These are phyloP conservation scores for Diaporthe citrichinensis DNA, from an alignment of 2,329 filamentous ascomycete species.

Conservation along the genomic window DNA sequence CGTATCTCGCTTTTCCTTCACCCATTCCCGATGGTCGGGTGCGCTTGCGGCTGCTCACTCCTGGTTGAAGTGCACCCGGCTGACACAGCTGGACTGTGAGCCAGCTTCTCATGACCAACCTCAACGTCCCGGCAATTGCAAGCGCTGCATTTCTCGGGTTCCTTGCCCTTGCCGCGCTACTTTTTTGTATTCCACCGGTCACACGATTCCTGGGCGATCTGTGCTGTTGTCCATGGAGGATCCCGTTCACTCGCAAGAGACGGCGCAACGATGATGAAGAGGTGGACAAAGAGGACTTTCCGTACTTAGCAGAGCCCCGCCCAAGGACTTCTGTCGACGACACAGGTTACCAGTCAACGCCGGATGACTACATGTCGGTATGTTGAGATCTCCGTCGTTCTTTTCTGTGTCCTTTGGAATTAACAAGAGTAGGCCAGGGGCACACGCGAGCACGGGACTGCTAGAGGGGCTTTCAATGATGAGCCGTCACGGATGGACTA, in stretches of 20 bases:
- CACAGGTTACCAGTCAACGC: constrained; percentile 9
- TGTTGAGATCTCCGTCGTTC: not conserved
- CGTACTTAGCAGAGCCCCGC: constrained; percentile 28
- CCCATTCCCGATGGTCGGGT: not conserved
- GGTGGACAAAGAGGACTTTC: constrained; percentile 36
- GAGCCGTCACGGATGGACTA: not conserved
- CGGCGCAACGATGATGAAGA: constrained; percentile 40
- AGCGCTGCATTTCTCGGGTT: constrained; percentile 40
- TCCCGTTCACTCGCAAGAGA: constrained; percentile 38
- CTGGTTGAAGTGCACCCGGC: constrained; percentile 20
- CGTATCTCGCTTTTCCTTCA: not conserved
- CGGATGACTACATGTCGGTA: constrained; percentile 36
- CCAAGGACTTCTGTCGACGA: constrained; percentile 14
- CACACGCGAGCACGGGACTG: constrained; percentile 23
- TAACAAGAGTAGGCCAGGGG: constrained; percentile 28
- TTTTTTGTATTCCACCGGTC: constrained; percentile 37
- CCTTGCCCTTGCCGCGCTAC: constrained; percentile 31
- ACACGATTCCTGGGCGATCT: constrained; percentile 39
- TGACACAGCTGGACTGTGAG: constrained; percentile 24
- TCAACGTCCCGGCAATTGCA: constrained; percentile 38
- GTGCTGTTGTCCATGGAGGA: constrained; percentile 39
- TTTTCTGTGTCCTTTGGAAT: too few species aligned
- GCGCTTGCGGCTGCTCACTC: not conserved
- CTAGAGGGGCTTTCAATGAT: not conserved
- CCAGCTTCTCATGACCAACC: constrained; percentile 23